Conservation (phyloP, 371 early-diverging fungal species). For the Phascolomyces articulosus region DNA sequence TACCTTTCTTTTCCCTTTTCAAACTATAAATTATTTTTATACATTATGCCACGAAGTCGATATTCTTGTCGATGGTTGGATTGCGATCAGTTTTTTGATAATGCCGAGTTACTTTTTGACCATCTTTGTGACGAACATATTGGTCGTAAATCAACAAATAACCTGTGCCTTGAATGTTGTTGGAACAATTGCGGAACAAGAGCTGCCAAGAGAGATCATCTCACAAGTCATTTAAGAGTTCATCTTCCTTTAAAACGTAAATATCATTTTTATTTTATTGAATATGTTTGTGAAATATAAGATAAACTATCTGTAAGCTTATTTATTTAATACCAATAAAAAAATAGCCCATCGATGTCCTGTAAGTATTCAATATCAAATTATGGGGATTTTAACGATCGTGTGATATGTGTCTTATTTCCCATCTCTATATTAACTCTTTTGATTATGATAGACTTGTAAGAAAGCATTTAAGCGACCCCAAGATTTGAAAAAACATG, state of each 20-base stretch:
- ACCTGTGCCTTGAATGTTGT: conserved; percentile 83
- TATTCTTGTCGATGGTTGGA: conserved; percentile 54
- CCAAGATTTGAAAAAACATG: conserved; percentile 94
- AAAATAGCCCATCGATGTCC: conserved; percentile 17
- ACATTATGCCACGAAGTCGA: conserved; percentile 15
- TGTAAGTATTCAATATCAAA: no score
- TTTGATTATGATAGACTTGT: conserved; percentile 57
- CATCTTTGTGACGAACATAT: conserved; percentile 89
- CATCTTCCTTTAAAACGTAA: conserved; percentile 89
- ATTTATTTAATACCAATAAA: background rate
- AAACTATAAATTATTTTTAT: background rate
- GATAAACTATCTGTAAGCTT: no score
- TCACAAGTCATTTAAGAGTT: conserved; percentile 88
- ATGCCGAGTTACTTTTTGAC: conserved; percentile 76
- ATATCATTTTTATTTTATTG: background rate
- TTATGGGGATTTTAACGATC: no score
- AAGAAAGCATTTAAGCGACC: conserved; percentile 89
- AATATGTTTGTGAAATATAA: no score
- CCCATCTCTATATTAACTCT: no score
- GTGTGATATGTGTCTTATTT: no score
- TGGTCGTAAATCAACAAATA: conserved; percentile 88
- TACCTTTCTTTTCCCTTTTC: background rate
- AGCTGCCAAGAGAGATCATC: conserved; percentile 89
- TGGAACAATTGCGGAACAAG: conserved; percentile 82
- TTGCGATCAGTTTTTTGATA: conserved; percentile 59